Evolutionary conservation across 2,329 filamentous ascomycete genomes (phyloP).

Genomic region (Ampelomyces quisqualis): DNA sequence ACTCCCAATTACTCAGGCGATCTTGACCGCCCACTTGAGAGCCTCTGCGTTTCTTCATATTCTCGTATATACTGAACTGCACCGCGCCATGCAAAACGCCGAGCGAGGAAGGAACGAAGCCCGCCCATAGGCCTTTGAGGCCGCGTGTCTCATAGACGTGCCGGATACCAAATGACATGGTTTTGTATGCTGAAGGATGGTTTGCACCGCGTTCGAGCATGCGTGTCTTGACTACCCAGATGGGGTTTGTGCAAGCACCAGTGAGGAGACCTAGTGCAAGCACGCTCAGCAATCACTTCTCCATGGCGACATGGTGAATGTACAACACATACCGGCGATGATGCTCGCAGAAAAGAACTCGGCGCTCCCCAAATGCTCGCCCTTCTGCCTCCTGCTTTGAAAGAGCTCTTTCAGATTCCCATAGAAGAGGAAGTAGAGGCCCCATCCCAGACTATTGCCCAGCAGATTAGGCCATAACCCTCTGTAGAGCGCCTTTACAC

Average conservation of each 20-base stretch:
- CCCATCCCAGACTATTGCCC: constrained; percentile 89
- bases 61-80: constrained; percentile 94
- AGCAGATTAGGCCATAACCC: constrained; percentile 87
- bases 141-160: constrained; percentile 73
- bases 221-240: constrained; percentile 97
- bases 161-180: constrained; percentile 68
- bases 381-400: constrained; percentile 43
- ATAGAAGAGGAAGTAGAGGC: constrained; percentile 83
- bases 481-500: constrained; percentile 74
- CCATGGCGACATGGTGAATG: not conserved
- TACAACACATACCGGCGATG: constrained; percentile 50
- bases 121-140: constrained; percentile 78
- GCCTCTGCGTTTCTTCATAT: constrained; percentile 63
- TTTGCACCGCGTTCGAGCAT: constrained; percentile 85
- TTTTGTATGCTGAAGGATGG: constrained; percentile 75
- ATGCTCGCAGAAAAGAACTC: constrained; percentile 83
- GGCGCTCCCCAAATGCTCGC: constrained; percentile 54
- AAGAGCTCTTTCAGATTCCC: constrained; percentile 60
- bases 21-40: constrained; percentile 34
- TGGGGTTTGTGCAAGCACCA: constrained; percentile 83
- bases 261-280: constrained; percentile 64
- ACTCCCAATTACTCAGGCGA: constrained; percentile 69
- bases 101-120: constrained; percentile 76
- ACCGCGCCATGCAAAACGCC: constrained; percentile 91
- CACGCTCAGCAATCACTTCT: constrained; percentile 8